Evolutionary conservation across 2,329 filamentous ascomycete genomes (phyloP).

Genomic region (Colletotrichum siamense): DNA sequence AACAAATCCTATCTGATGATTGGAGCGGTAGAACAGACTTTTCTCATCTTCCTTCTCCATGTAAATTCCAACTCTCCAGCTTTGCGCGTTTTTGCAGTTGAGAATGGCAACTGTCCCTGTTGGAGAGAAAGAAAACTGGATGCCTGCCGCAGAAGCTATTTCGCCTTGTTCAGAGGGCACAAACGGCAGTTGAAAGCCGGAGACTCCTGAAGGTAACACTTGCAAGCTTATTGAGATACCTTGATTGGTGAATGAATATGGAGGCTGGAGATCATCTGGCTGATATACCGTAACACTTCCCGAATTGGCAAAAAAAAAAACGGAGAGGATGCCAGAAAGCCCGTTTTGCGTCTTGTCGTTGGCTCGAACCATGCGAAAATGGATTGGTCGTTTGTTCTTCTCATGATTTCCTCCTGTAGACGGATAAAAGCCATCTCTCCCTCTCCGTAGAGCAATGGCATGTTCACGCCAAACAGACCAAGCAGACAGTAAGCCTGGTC

Average conservation of each 20-base stretch:
- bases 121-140: neutral
- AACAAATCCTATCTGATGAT: neutral
- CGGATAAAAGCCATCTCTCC: neutral
- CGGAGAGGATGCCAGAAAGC: neutral
- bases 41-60: neutral
- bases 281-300: rapidly evolving
- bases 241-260: neutral
- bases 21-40: neutral
- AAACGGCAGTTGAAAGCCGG: neutral
- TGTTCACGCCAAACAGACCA: neutral
- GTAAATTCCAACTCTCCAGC: neutral
- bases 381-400: neutral
- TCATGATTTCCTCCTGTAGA: neutral
- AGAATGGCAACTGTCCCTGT: neutral
- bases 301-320: rapidly evolving
- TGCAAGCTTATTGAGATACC: neutral
- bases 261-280: neutral
- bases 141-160: neutral
- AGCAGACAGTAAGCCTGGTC: neutral
- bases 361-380: neutral
- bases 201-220: rapidly evolving
- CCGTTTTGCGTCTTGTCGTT: rapidly evolving
- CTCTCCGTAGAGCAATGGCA: neutral
- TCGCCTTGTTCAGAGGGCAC: neutral
- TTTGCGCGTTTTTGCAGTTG: neutral